Evolutionary conservation across 2,329 filamentous ascomycete species (phyloP), one percentile per base, ranked within the genome.

Genomic region (Ophiostoma sp.): DNA sequence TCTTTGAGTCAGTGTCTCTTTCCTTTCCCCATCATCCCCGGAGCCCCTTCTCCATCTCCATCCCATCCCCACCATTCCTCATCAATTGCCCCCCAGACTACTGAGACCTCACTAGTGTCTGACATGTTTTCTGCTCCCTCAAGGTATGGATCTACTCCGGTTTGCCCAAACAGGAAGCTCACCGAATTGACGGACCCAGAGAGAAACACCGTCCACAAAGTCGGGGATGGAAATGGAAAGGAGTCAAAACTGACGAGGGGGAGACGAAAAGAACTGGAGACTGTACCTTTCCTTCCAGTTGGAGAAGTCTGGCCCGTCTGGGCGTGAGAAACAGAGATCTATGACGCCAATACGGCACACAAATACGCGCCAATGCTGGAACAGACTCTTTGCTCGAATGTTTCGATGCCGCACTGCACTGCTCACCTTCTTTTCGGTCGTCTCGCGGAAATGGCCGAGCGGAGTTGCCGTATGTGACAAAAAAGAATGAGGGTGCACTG

Each of bases 131-230:
- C n/a, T 42, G 9, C 4, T 25, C 25, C n/a, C 36, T 11, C 22
- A 9, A 3, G 22, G 36, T 25, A 42, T 28, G n/a, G 22, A 66
- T 45, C 36, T 28, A 22, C 36, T 66, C 61, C 61, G 61, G 61
- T 66, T 66, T 66, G 36, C 61, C 61, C 61, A 28, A 66, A 66
- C n/a, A 66, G 61, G 61, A 66, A 66, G 61, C 61, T 45, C 61
- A 66, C 36, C 61, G 61, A 45, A 45, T 45, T 5, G 22, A 45
- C 12, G 19, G 8, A 31, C 57, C 57, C 7, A 28, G n/a, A 28
- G 4, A 36, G 9, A 50, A 12, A 48, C 28, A 36, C 19, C 31
- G 15, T 36, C 57, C 5, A 9, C 28, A 36, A 36, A 39, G 19
- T n/a, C 19, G 57, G 33, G 31, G 31, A 36, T n/a, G 19, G 59